Base-by-base conservation (phyloP, 768 basidiomycete genomes). In the Leccinum longicurvipes region DNA sequence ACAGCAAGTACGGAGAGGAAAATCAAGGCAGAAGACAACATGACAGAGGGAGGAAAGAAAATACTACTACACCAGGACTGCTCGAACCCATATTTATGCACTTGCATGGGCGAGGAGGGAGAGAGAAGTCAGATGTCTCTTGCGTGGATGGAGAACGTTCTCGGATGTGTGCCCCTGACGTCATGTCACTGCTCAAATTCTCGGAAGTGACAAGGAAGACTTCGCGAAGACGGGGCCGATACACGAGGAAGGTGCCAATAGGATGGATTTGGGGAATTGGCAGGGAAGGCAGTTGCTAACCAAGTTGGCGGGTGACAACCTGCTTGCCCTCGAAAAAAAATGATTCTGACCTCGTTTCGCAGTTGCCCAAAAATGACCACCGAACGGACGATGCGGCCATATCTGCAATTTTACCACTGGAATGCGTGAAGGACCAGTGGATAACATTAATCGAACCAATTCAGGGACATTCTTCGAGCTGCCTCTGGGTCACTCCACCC, bases 11-110 rank as follows among this genome's bases (percentile, higher is more conserved):
- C n/a, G 0, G 58, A 48, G 11, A 68, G 48, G 17, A 66, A 24
- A 31, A 63, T 44, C 8, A 72, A 15, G 6, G 55, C 36, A 31
- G 51, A 63, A 21, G 51, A 50, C 15, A 70, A 32, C 68, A 72
- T 72, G 15, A 25, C 24, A 45, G 24, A 45, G 44, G 44, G 23
- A 45, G 8, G 8, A 25, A 45, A 24, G 44, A 2, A 25, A 15
- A 17, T 45, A 14, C 15, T 45, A 14, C 15, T 45, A 45, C 24
- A 17, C 15, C 8, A 45, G 3, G 24, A 24, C 3, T 9, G 7
- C 24, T 45, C 12, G 17, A 19, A 24, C 6, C 24, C 44, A 23
- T 45, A 45, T 45, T 45, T 45, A 45, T 45, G 15, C 24, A 3
- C 14, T 45, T 14, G 25, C 44, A 23, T 44, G 8, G 23, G 12